Evolutionary conservation across 306 rosid species (phyloP).

Genomic region (Glycine tomentella): DNA sequence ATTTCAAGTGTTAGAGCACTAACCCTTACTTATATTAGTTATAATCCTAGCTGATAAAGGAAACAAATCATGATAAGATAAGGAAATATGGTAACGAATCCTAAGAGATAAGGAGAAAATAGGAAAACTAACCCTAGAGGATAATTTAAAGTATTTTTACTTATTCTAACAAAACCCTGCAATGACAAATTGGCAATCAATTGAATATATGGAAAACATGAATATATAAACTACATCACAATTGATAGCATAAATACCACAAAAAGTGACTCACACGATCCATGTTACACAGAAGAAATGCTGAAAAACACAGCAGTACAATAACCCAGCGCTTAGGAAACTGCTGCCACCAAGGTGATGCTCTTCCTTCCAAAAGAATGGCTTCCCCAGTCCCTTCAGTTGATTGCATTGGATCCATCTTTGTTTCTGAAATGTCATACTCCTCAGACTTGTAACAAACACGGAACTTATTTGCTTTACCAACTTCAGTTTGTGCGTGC

Average conservation of each 20-base stretch:
- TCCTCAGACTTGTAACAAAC: conserved; percentile 79
- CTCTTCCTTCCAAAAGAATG: conserved; percentile 62
- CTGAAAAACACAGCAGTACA: conserved; percentile 86
- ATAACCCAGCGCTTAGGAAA: conserved; percentile 96
- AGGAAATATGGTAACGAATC: background rate
- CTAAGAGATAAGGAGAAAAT: background rate
- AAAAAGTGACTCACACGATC: conserved; percentile 83
- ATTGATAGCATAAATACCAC: conserved; percentile 20
- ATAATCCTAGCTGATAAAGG: no score
- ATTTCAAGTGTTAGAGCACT: background rate
- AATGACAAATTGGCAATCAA: background rate
- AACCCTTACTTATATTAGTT: no score
- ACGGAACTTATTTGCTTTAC: conserved; percentile 58
- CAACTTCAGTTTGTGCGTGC: conserved; percentile 45
- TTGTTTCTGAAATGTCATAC: conserved; percentile 57
- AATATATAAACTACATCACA: background rate
- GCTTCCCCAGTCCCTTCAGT: conserved; percentile 76
- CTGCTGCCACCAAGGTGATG: conserved; percentile 72
- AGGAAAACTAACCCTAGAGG: background rate
- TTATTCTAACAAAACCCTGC: background rate
- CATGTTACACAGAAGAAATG: conserved; percentile 94
- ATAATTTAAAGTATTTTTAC: background rate
- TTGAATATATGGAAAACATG: conserved; percentile 21
- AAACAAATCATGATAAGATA: background rate
- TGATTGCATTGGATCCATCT: conserved; percentile 62